Base-by-base conservation (phyloP, 1,284 basidiomycete species). In the Sanghuangporus baumii region DNA sequence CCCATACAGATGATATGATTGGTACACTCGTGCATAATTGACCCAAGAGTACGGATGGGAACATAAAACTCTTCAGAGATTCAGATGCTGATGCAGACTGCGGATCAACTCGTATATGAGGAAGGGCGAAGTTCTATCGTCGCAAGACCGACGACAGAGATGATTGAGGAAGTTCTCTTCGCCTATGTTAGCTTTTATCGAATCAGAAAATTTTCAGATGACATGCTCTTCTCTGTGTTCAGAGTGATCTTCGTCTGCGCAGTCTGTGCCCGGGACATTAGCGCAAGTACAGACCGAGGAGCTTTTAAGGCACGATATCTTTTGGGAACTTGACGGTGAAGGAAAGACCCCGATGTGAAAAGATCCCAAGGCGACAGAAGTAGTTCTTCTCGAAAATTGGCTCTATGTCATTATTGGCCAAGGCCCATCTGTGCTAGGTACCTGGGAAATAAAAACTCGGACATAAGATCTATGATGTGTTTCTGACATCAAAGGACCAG, bases 81-180 rank as follows among this genome's bases (percentile, higher is more conserved):
- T n/a, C 43, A 31, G 38, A 38, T 18, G 20, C 37, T n/a, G 26
- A 40, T 14, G 20, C 20, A 61, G 43, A 20, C 34, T 34, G 60
- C 60, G 60, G 60, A 61, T 61, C 60, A 61, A 40, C 36, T 57
- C 55, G 14, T 47, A 55, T 31, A 43, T 37, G 60, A 48, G 38
- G n/a, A 4, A 37, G 34, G 16, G 16, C 4, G 16, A n/a, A 31
- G 31, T 52, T 52, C 26, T 52, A 14, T 52, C 31, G 52, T 36
- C 37, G 14, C n/a, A 36, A 36, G 14, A 54, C 14, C 14, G 37
- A 31, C 8, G 26, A 31, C 18, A 14, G 48, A 23, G 48, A 51
- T n/a, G 8, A 46, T 18, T 18, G 20, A 46, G 2, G 12, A 31
- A 46, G 43, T 18, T 12, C 43, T 46, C 43, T 46, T 46, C 26